Conservation (phyloP, 2,329 filamentous ascomycete genomes). For the Pseudogymnoascus sp. region DNA sequence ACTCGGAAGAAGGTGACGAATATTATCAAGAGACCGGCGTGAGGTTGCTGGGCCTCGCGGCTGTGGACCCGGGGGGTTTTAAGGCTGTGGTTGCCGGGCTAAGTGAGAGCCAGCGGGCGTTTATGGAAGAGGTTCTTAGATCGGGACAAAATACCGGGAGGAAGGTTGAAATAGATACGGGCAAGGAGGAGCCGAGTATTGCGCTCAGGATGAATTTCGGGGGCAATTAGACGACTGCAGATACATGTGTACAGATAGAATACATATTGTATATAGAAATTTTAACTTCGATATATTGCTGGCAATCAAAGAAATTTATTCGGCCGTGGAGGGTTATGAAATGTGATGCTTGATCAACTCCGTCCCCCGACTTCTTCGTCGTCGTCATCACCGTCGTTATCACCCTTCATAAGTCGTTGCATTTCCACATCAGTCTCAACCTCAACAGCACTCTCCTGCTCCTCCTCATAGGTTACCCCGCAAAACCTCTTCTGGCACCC, state of each 20-base stretch:
- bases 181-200: conserved; percentile 65
- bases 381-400: background rate
- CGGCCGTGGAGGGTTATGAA: background rate
- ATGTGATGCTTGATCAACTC: background rate
- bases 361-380: background rate
- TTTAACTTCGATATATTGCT: conserved; percentile 2
- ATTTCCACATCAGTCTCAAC: background rate
- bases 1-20: conserved; percentile 46
- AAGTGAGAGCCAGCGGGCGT: conserved; percentile 58
- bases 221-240: background rate
- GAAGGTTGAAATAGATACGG: conserved; percentile 33
- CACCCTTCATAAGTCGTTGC: background rate
- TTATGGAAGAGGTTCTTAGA: conserved; percentile 75
- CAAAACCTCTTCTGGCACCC: background rate
- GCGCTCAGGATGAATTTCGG: conserved; percentile 92
- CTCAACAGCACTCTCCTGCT: background rate
- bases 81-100: conserved; percentile 64
- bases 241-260: background rate
- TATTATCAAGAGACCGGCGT: conserved; percentile 64
- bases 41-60: conserved; percentile 72
- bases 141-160: conserved; percentile 43
- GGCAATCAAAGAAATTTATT: background rate
- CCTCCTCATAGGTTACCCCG: background rate
- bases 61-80: conserved; percentile 64
- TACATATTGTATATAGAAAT: background rate